These are phyloP conservation scores for Claviceps arundinis DNA, from an alignment of 2,329 filamentous ascomycete genomes.

Conservation along the genomic window DNA sequence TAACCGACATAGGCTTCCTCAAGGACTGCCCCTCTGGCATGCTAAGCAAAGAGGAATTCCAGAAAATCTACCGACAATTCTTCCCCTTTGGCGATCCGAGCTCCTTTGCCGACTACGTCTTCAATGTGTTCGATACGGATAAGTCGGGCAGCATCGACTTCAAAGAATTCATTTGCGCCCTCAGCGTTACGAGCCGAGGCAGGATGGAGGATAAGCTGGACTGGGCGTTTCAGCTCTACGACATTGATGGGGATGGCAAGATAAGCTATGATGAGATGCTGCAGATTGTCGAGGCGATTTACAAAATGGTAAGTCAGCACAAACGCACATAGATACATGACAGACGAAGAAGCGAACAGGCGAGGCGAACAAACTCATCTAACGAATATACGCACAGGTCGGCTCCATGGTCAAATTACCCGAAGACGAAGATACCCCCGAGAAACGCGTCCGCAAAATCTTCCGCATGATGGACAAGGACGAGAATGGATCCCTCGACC, in stretches of 20 bases:
- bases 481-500: conserved; percentile 91
- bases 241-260: conserved; percentile 97
- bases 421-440: conserved; percentile 95
- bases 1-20: not conserved
- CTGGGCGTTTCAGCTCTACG: conserved; percentile 98
- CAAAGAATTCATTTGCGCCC: conserved; percentile 97
- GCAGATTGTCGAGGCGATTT: conserved; percentile 96
- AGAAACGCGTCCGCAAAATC: conserved; percentile 96
- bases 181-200: conserved; percentile 91
- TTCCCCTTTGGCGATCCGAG: conserved; percentile 97
- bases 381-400: conserved; percentile 42
- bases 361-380: too few relatives aligned
- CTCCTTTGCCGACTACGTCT: conserved; percentile 96
- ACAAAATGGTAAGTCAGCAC: conserved; percentile 72
- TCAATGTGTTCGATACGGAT: conserved; percentile 97
- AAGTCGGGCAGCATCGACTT: conserved; percentile 97
- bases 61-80: conserved; percentile 99
- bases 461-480: conserved; percentile 99
- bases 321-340: too few relatives aligned
- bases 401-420: conserved; percentile 98
- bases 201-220: conserved; percentile 99
- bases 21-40: conserved; percentile 97
- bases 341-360: too few relatives aligned
- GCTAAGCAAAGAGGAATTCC: conserved; percentile 96
- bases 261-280: conserved; percentile 99